Percentiles rank a stretch among this genome's conserved stretches.
Conservation (phyloP, 2,329 filamentous ascomycete genomes). For the Sporothrix luriei region DNA sequence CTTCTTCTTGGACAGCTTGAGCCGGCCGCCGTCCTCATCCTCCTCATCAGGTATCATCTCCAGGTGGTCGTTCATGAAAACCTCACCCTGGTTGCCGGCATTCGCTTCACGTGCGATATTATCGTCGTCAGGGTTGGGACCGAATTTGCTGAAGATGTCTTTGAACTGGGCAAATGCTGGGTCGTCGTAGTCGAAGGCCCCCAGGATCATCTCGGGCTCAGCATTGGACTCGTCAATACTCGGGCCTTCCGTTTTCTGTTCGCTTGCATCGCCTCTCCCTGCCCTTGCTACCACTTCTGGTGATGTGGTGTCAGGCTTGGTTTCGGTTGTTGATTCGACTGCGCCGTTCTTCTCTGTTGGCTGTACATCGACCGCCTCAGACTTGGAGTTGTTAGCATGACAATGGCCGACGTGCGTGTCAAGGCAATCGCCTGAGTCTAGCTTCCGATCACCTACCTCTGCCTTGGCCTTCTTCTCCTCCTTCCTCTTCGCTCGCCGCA, state of each 20-base stretch:
- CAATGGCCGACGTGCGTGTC: background rate
- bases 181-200: conserved; percentile 61
- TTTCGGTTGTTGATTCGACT: conserved; percentile 7
- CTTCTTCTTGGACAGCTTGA: conserved; percentile 91
- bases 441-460: conserved; percentile 47
- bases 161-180: conserved; percentile 83
- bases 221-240: conserved; percentile 37
- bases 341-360: conserved; percentile 15
- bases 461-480: conserved; percentile 72
- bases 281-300: background rate
- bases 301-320: conserved; percentile 1
- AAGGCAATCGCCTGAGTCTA: conserved; percentile 21
- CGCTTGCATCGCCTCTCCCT: conserved; percentile 16
- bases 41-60: conserved; percentile 86
- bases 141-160: conserved; percentile 79
- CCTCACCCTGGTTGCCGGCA: conserved; percentile 75
- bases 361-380: conserved; percentile 9
- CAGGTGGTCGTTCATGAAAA: conserved; percentile 81
- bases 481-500: conserved; percentile 92
- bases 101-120: conserved; percentile 65
- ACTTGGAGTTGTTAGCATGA: background rate
- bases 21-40: conserved; percentile 47
- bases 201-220: conserved; percentile 47
- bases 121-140: conserved; percentile 64
- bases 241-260: conserved; percentile 36